phyloP scores from a whole-genome alignment of 108 stramenopile genomes.

The Nitzschia palea region DNA sequence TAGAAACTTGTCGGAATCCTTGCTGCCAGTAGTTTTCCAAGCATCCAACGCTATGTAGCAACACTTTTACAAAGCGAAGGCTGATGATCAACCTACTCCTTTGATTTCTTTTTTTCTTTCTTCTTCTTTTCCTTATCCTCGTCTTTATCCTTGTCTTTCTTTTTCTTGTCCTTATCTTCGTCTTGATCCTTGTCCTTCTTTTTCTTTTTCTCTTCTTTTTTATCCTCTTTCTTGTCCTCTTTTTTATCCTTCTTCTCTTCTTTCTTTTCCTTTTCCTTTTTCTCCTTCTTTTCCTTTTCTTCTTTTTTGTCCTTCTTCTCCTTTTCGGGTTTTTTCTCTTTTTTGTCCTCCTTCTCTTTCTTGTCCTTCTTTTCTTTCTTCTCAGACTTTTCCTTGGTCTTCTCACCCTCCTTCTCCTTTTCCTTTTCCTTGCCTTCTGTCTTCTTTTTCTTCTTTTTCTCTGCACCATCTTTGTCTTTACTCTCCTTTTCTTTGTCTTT shows the following conservation, averaged over 20 bases:
- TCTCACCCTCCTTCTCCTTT: constrained; percentile 7
- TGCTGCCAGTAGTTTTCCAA: too few species aligned
- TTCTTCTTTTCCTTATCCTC: background rate
- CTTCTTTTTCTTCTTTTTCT: constrained; percentile 7
- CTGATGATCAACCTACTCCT: too few species aligned
- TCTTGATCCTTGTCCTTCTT: constrained; percentile 5
- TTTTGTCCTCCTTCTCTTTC: too few species aligned
- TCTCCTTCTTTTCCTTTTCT: background rate
- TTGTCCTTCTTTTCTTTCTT: constrained; percentile 19
- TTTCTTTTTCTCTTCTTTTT: background rate
- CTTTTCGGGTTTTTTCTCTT: background rate
- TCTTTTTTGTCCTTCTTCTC: background rate
- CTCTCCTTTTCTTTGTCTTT: background rate
- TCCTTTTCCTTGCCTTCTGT: constrained; percentile 20
- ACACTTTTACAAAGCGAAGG: too few species aligned
- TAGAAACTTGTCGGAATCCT: too few species aligned
- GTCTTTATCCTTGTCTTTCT: background rate
- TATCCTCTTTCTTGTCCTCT: background rate
- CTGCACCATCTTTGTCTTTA: background rate
- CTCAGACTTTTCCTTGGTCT: background rate
- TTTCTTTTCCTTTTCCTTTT: constrained; percentile 11
- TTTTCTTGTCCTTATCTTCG: background rate
- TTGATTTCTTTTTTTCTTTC: background rate
- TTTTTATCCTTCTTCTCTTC: constrained; percentile 7
- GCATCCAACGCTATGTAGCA: too few species aligned